Percentiles rank a stretch among this genome's conserved stretches.
These are phyloP conservation scores for Amylocystis lapponica DNA, from an alignment of 768 basidiomycete genomes.

Conservation along the genomic window DNA sequence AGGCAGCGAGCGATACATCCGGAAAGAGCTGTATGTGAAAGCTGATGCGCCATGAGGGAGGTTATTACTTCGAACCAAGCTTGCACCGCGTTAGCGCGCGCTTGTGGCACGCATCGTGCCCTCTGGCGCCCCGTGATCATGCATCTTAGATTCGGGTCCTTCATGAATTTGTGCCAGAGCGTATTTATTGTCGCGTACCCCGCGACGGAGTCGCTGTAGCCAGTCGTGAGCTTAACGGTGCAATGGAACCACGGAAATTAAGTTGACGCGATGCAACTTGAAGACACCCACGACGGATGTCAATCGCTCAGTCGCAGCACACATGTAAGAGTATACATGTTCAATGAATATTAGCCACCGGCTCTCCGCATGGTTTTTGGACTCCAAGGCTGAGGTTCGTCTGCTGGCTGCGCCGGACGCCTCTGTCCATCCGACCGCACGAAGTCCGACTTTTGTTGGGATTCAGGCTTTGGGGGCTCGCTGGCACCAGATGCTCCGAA, in stretches of 20 bases:
- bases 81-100: no score
- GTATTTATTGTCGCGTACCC: not conserved
- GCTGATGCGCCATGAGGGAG: no score
- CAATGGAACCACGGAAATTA: not conserved
- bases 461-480: not conserved
- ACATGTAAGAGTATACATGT: conserved; percentile 1
- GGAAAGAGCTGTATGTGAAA: no score
- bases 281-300: not conserved
- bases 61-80: no score
- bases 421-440: conserved; percentile 8
- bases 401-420: conserved; percentile 15
- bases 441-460: conserved; percentile 7
- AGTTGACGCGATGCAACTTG: not conserved
- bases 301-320: conserved; percentile 4
- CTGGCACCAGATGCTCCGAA: not conserved
- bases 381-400: conserved; percentile 34
- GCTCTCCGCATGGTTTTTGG: conserved; percentile 24
- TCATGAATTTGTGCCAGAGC: not conserved
- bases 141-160: no score
- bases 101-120: no score
- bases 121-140: no score
- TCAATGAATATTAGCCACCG: not conserved
- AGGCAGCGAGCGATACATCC: no score
- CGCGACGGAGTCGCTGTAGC: not conserved
- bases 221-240: not conserved